Base-by-base conservation (phyloP, 345 rosid genomes). In the Sonneratia caseolaris region DNA sequence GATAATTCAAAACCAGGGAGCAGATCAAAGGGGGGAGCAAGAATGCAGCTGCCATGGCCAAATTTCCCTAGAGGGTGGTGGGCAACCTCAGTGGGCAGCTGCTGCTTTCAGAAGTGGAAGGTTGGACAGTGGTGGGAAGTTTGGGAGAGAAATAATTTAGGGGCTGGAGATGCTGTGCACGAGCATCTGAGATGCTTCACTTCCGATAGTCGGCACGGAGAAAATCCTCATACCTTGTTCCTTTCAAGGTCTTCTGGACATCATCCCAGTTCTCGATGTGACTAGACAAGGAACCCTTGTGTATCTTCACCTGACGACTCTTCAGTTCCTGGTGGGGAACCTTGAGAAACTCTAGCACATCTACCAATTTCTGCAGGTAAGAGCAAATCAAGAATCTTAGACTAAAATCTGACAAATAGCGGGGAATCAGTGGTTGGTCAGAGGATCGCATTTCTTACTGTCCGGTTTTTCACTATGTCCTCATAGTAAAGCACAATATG, bases 261-360 rank as follows among this genome's bases (percentile, higher is more conserved):
- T 92, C 90, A 4, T 79, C 86, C 97, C 97, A 92, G 73, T 92
- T 95, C 80, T 84, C 85, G 40, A 92, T 78, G 68, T 89, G 89
- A 53, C 79, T 78, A 6, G 91, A 85, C 73, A 89, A 81, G 0
- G 89, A 71, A 47, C 98, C 98, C 59, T 86, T 88, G 81, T 95
- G 99, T 80, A 95, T 95, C 81, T 89, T 95, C 73, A 92, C 97
- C 79, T 95, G 99, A 16, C 98, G 84, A 70, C 99, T 95, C 78
- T 74, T 86, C 73, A 95, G 80, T 14, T 87, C 78, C 65, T 76
- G 83, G 51, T 47, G 82, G 0, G 99, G 98, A 43, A 92, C 98
- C 84, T 86, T 90, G n/a, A 95, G 84, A 79, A 95, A 95, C 73
- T 90, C 91, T 74, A 83, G 91, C 68, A 92, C 89, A 36, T 90